Conservation (phyloP, 768 basidiomycete species). For the Symmetrospora coprosmae region DNA sequence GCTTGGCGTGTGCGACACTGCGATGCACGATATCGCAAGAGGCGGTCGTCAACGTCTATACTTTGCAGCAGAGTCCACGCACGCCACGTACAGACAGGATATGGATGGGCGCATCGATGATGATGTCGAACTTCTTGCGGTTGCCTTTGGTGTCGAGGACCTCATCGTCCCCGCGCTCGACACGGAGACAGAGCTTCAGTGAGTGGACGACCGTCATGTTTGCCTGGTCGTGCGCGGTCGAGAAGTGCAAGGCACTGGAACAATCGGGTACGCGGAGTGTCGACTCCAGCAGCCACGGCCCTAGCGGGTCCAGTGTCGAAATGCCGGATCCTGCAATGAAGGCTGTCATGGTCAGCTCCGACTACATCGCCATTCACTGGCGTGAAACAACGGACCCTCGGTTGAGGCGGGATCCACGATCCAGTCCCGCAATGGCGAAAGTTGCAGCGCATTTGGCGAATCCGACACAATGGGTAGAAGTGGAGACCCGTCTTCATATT, state of each 20-base stretch:
- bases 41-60: background rate
- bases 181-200: slow-evolving; percentile 66
- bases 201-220: slow-evolving; percentile 61
- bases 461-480: slow-evolving; percentile 69
- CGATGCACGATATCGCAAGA: too few species aligned
- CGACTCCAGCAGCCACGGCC: slow-evolving; percentile 72
- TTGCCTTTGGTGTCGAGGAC: slow-evolving; percentile 54
- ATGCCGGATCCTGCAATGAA: slow-evolving; percentile 35
- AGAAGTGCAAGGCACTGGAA: slow-evolving; percentile 48
- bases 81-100: slow-evolving; percentile 5
- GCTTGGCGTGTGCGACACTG: slow-evolving; percentile 13
- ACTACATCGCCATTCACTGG: background rate
- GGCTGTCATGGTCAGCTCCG: background rate
- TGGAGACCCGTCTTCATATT: slow-evolving; percentile 46
- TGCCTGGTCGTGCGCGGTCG: slow-evolving; percentile 61
- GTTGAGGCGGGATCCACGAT: slow-evolving; percentile 42
- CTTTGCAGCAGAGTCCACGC: background rate
- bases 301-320: slow-evolving; percentile 41
- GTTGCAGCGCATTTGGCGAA: slow-evolving; percentile 46
- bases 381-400: slow-evolving; percentile 41
- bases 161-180: slow-evolving; percentile 63
- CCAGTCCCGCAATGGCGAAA: slow-evolving; percentile 51
- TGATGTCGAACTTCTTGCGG: slow-evolving; percentile 72
- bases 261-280: slow-evolving; percentile 54
- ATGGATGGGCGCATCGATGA: slow-evolving; percentile 42